Base-by-base conservation (phyloP, 305 asterid genomes). In the Salvia sclarea region DNA sequence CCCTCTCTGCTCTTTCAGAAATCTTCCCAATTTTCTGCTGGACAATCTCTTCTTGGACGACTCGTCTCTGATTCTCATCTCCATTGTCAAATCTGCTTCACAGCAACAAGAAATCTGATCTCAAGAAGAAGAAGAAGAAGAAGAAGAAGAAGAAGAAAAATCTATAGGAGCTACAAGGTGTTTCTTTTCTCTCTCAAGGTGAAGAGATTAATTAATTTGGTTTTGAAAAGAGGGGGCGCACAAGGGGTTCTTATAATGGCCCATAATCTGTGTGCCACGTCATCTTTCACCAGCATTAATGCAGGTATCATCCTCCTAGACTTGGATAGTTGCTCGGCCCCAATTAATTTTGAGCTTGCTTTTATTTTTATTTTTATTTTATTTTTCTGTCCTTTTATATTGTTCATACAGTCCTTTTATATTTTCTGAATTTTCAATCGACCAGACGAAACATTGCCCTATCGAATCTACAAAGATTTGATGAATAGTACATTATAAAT, bases 1-100 rank as follows among this genome's bases (percentile, higher is more conserved):
- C 41, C 89, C 92, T 76, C 87, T 85, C 31, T 84, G 88, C 58
- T 85, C 83, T 45, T 81, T 84, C 3, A 88, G 78, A 68, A 84
- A 85, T 48, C 71, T 84, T 40, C 92, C 84, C 20, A 88, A 41
- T 64, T 54, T 74, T 68, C 74, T 66, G 69, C 87, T 82, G 28
- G 86, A 75, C 4, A 73, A 3, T 66, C 81, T 81, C 67, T 74
- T 85, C 82, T 86, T 85, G 18, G 38, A 22, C 53, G 53, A 47
- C 53, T 6, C 33, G 2, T 43, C 55, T 43, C 67, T 25, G 16
- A 75, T 72, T 45, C 55, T 72, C 58, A 61, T 17, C 22, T 74
- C 70, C 78, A 74, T 54, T 50, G 6, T 47, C 1, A 47, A 13
- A 24, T 53, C 9, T 13, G 8, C 37, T 31, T 31, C 37, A 33